These are phyloP conservation scores for Typha latifolia DNA, from an alignment of 176 grass and related monocot genomes.

Conservation along the genomic window DNA sequence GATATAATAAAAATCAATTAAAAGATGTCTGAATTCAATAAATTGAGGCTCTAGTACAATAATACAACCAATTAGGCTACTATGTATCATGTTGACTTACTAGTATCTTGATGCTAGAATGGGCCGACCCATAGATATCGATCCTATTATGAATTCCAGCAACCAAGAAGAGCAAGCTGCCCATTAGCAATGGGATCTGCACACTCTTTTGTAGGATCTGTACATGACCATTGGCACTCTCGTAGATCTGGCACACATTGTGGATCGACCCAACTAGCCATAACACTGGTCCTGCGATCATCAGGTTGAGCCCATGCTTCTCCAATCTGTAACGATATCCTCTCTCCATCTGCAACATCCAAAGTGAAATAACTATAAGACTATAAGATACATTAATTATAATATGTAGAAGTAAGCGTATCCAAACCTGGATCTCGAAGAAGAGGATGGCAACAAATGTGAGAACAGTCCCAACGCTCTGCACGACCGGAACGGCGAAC, in stretches of 20 bases:
- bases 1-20: too few relatives aligned
- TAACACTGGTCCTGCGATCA: slow-evolving; percentile 51
- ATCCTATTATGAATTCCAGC: slow-evolving; percentile 42
- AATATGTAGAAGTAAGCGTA: background rate
- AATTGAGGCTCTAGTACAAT: background rate
- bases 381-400: background rate
- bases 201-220: slow-evolving; percentile 87
- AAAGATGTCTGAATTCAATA: background rate
- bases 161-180: slow-evolving; percentile 62
- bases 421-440: slow-evolving; percentile 58
- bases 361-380: too few relatives aligned
- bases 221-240: slow-evolving; percentile 50
- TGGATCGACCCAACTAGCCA: slow-evolving; percentile 60
- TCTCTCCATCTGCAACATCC: slow-evolving; percentile 38
- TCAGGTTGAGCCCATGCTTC: slow-evolving; percentile 53
- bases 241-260: slow-evolving; percentile 67
- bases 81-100: slow-evolving; percentile 8
- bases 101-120: slow-evolving; percentile 17
- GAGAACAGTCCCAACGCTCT: slow-evolving; percentile 40
- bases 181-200: slow-evolving; percentile 54
- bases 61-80: background rate
- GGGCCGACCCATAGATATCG: slow-evolving; percentile 5
- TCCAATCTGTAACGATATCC: slow-evolving; percentile 38
- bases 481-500: slow-evolving; percentile 44
- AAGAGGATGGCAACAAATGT: slow-evolving; percentile 50